Evolutionary conservation across 805 yeast species (phyloP).

Genomic region (Saccharomyces paradoxus): DNA sequence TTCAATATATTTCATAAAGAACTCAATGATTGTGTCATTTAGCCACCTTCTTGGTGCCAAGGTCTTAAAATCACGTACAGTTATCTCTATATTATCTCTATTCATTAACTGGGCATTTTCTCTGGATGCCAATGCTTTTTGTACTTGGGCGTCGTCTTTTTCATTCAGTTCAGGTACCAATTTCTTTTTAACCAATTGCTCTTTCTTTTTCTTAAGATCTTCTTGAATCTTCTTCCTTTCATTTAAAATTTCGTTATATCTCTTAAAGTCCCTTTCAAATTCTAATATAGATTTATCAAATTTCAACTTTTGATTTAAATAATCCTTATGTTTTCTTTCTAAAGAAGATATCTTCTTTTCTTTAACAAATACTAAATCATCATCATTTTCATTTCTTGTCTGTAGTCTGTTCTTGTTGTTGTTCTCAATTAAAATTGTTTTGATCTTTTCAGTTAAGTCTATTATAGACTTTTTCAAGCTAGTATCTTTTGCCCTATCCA

Average conservation of each 20-base stretch:
- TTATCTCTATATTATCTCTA: slow-evolving; percentile 47
- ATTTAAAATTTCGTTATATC: slow-evolving; percentile 37
- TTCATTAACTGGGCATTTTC: slow-evolving; percentile 22
- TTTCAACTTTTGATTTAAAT: slow-evolving; percentile 11
- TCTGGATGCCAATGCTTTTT: slow-evolving; percentile 25
- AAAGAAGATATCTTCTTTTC: slow-evolving; percentile 23
- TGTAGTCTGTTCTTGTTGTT: neutral
- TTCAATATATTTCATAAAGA: slow-evolving; percentile 44
- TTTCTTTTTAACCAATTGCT: slow-evolving; percentile 7
- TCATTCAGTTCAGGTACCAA: slow-evolving; percentile 23
- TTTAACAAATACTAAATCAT: slow-evolving; percentile 23
- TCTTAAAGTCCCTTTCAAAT: slow-evolving; percentile 34
- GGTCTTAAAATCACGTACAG: slow-evolving; percentile 60
- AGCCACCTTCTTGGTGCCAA: slow-evolving; percentile 71
- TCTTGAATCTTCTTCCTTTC: slow-evolving; percentile 36
- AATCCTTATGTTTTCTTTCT: slow-evolving; percentile 20
- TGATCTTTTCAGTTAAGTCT: slow-evolving; percentile 25
- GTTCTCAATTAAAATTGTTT: slow-evolving; percentile 14
- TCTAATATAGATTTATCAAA: slow-evolving; percentile 25
- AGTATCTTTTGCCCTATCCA: slow-evolving; percentile 11
- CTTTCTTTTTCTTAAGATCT: slow-evolving; percentile 20
- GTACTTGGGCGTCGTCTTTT: slow-evolving; percentile 19
- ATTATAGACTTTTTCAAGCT: slow-evolving; percentile 16
- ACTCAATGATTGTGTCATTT: slow-evolving; percentile 85
- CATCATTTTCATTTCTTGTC: slow-evolving; percentile 6